A percentile compares a stretch with the other conserved stretches of the same genome.
These are phyloP conservation scores for Helicocarpus griseus DNA, from an alignment of 2,329 filamentous ascomycete species.

Conservation along the genomic window DNA sequence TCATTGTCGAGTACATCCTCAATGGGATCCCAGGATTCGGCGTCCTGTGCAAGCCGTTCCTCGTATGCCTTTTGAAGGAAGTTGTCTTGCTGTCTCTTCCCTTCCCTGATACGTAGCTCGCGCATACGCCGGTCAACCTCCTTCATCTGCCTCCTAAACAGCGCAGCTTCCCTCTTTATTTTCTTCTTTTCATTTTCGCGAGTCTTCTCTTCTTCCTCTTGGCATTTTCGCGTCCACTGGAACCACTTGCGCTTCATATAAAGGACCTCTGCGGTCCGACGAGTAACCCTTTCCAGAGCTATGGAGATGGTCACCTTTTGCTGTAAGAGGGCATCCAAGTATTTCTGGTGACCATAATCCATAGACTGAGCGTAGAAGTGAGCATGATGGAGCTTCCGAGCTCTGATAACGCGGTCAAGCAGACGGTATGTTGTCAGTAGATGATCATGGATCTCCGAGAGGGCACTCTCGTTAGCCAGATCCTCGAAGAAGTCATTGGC, in stretches of 20 bases:
- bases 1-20: slow-evolving; percentile 37
- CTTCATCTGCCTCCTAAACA: slow-evolving; percentile 41
- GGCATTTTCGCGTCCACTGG: slow-evolving; percentile 37
- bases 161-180: slow-evolving; percentile 38
- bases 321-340: slow-evolving; percentile 28
- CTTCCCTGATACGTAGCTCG: slow-evolving; percentile 32
- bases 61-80: slow-evolving; percentile 35
- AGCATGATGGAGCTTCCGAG: slow-evolving; percentile 33
- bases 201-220: slow-evolving; percentile 36
- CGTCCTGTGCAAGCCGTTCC: slow-evolving; percentile 30
- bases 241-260: slow-evolving; percentile 41
- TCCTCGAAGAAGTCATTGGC: slow-evolving; percentile 31
- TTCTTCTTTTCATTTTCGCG: slow-evolving; percentile 42
- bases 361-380: slow-evolving; percentile 35
- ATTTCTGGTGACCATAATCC: slow-evolving; percentile 37
- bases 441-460: slow-evolving; percentile 24
- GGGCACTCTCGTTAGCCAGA: slow-evolving; percentile 25
- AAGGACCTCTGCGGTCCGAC: slow-evolving; percentile 34
- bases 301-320: slow-evolving; percentile 28
- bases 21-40: slow-evolving; percentile 36
- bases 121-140: slow-evolving; percentile 31
- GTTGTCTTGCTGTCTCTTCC: slow-evolving; percentile 34
- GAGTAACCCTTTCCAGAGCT: slow-evolving; percentile 36
- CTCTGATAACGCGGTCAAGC: slow-evolving; percentile 33
- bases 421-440: slow-evolving; percentile 30